Base-by-base conservation (phyloP, 805 yeast species). In the Peterozyma toletana region DNA sequence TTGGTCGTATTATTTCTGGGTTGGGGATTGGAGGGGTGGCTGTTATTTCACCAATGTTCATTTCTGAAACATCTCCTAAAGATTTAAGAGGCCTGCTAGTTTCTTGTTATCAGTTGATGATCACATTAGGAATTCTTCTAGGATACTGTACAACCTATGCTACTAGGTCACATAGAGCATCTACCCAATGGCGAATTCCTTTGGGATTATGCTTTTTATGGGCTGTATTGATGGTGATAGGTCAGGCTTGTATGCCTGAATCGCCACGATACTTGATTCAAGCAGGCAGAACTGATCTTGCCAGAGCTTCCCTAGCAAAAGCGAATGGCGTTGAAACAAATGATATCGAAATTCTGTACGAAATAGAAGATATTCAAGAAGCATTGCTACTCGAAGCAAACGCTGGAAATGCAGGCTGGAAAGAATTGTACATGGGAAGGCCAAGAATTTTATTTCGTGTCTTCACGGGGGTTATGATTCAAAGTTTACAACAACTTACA, bases 1-100 rank as follows among this genome's bases (percentile, higher is more conserved):
- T 75, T 1, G 82, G 82, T 11, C 63, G 83, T 49, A 70, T 70
- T 37, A 53, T 75, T 40, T 63, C 75, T 21, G 82, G 82, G 7
- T 37, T 77, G 9, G 78, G 78, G 27, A 72, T 74, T 41, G 82
- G 82, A 2, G 69, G 71, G 11, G 63, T 75, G 35, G 66, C 79
- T 1, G 67, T 68, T 53, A 56, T 74, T 45, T 75, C 75, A 1
- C 78, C 79, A 5, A 64, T 71, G 35, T 73, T 69, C 46, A 60
- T 73, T 9, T 60, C 71, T 3, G 77, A 73, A 45, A 64, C 66
- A 18, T 57, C 70, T 3, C 76, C 77, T 2, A 62, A 74, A 4
- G 57, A 67, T 3, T 64, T 70, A 35, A 59, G 77, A 53, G 78
- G 77, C 15, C 63, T 56, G 4, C 55, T 66, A 48, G 68, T 69